These are phyloP conservation scores for Septoria petroselini DNA, from an alignment of 2,329 filamentous ascomycete species.

Conservation along the genomic window DNA sequence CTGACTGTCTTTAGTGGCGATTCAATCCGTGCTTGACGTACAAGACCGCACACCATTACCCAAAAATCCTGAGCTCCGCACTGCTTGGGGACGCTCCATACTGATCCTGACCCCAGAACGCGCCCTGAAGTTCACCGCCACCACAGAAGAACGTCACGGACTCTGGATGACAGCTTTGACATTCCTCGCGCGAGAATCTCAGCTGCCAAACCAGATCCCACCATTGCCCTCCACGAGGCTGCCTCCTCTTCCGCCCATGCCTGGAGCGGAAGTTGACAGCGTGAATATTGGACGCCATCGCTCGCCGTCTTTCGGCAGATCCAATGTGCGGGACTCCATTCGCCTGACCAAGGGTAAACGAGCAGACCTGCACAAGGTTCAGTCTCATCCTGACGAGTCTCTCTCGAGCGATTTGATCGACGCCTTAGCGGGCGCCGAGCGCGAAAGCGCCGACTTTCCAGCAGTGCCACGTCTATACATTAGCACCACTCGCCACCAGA, in stretches of 20 bases:
- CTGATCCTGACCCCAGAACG: conserved; percentile 89
- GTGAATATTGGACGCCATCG: conserved; percentile 33
- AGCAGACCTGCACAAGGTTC: conserved; percentile 24
- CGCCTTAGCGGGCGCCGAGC: conserved; percentile 19
- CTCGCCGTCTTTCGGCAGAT: conserved; percentile 41
- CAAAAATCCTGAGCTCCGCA: conserved; percentile 50
- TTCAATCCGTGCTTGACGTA: conserved; percentile 95
- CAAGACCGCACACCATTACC: conserved; percentile 88
- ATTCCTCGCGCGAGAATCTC: conserved; percentile 83
- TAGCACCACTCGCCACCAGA: conserved; percentile 60
- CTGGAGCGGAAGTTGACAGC: conserved; percentile 27
- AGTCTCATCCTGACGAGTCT: conserved; percentile 20
- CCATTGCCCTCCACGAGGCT: conserved; percentile 32
- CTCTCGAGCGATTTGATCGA: conserved; percentile 7
- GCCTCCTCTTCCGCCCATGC: conserved; percentile 30
- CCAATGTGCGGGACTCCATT: conserved; percentile 81
- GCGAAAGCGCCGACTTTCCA: conserved; percentile 67
- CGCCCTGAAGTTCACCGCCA: conserved; percentile 90
- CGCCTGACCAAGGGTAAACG: conserved; percentile 70
- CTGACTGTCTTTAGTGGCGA: conserved; percentile 62
- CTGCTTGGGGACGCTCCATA: conserved; percentile 83
- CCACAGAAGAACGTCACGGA: conserved; percentile 80
- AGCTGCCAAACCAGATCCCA: conserved; percentile 28
- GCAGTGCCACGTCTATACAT: conserved; percentile 68
- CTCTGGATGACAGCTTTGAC: conserved; percentile 92